Conservation (phyloP, 177 flowering plant genomes). For the Tripterygium wilfordii region DNA sequence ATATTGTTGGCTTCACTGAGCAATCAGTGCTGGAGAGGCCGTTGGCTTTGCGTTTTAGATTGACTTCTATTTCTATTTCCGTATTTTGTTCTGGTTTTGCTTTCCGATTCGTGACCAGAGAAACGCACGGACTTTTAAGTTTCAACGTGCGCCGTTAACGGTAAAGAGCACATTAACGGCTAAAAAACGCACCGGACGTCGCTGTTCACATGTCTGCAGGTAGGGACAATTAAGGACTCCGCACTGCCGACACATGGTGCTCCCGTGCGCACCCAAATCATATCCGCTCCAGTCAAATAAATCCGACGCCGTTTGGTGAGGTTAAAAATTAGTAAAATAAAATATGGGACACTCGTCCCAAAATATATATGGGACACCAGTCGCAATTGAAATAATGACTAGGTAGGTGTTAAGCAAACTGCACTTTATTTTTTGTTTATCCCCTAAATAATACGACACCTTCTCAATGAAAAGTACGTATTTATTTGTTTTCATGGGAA, state of each 20-base stretch:
- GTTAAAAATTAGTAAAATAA: too few relatives aligned
- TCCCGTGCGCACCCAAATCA: not conserved
- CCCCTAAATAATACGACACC: too few relatives aligned
- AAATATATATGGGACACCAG: too few relatives aligned
- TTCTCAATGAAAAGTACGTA: too few relatives aligned
- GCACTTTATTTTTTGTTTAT: too few relatives aligned
- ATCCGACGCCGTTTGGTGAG: too few relatives aligned
- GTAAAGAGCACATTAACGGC: constrained; percentile 25
- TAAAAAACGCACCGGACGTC: constrained; percentile 5
- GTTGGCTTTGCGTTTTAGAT: not conserved
- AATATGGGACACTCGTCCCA: too few relatives aligned
- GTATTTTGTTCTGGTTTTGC: not conserved
- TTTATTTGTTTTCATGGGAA: too few relatives aligned
- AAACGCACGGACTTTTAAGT: constrained; percentile 5
- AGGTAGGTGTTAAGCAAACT: too few relatives aligned
- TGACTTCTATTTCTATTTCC: not conserved
- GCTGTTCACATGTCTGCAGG: constrained; percentile 6
- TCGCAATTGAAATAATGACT: too few relatives aligned
- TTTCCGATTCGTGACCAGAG: too few relatives aligned
- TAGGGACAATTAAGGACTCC: not conserved
- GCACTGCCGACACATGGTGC: not conserved
- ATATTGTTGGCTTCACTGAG: constrained; percentile 14
- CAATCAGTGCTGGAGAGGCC: constrained; percentile 11
- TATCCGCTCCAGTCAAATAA: too few relatives aligned
- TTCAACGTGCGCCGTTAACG: constrained; percentile 21